A percentile compares a stretch with the other conserved stretches of the same genome.
phyloP scores from a whole-genome alignment of 208 protist genomes.

The Leishmania mexicana region DNA sequence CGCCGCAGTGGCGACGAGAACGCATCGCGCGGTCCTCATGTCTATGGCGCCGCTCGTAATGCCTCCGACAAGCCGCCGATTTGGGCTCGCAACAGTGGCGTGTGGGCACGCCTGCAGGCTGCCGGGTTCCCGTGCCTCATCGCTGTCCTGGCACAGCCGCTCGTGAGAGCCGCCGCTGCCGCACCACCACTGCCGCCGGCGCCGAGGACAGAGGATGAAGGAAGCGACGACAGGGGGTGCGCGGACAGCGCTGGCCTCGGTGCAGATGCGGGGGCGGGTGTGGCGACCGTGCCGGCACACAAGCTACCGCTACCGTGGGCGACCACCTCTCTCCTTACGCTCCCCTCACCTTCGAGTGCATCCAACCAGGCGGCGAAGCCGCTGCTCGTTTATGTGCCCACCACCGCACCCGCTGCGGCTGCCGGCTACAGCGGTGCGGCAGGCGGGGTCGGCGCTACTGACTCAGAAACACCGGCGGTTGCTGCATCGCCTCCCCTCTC shows the following conservation, averaged over 20 bases:
- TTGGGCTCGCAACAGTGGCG: not conserved
- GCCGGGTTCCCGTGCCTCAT: constrained; percentile 22
- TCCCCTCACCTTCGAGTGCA: not conserved
- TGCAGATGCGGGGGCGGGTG: not conserved
- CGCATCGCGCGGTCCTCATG: not conserved
- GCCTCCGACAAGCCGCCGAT: not conserved
- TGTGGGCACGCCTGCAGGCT: constrained; percentile 7
- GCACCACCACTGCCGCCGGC: not conserved
- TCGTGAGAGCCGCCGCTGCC: not conserved
- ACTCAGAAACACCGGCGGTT: not conserved
- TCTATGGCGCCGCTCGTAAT: not conserved
- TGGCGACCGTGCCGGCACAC: not conserved
- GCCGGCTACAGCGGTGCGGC: not conserved
- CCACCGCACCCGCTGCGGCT: not conserved
- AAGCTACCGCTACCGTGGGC: not conserved
- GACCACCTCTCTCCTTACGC: not conserved
- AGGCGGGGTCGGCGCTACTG: not conserved
- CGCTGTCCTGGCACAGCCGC: constrained; percentile 4
- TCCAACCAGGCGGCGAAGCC: not conserved
- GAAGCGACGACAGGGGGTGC: not conserved
- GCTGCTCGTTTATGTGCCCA: not conserved
- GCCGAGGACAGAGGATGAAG: not conserved
- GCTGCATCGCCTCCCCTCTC: not conserved
- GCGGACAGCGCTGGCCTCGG: not conserved
- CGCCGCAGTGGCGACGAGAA: not conserved